phyloP scores from a whole-genome alignment of 2,329 filamentous ascomycete species.

The Cordyceps tenuipes region DNA sequence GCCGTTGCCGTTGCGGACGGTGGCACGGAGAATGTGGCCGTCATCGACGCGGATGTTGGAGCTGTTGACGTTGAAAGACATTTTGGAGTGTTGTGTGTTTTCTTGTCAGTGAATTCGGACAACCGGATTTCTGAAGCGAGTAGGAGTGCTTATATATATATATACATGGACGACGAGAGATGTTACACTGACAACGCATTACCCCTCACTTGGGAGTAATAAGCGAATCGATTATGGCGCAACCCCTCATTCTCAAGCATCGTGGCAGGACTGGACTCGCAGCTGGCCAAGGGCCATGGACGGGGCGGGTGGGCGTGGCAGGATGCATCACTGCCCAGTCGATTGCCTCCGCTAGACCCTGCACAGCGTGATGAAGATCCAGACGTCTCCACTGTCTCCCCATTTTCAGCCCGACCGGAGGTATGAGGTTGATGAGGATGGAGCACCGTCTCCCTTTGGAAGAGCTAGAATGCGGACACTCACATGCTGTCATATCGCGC shows the following conservation, averaged over 20 bases:
- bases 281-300: slow-evolving; percentile 1
- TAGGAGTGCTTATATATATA: background rate
- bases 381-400: background rate
- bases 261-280: background rate
- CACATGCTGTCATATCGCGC: too few species aligned
- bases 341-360: background rate
- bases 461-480: too few species aligned
- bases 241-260: background rate
- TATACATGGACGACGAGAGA: background rate
- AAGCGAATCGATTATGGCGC: background rate
- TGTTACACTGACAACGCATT: background rate
- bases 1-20: slow-evolving; percentile 28
- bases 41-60: slow-evolving; percentile 40
- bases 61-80: slow-evolving; percentile 39
- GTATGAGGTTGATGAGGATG: background rate
- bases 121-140: background rate
- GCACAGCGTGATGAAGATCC: background rate
- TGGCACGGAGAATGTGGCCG: slow-evolving; percentile 38
- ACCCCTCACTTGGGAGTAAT: slow-evolving; percentile 3
- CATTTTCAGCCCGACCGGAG: background rate
- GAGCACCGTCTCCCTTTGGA: too few species aligned
- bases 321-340: slow-evolving; percentile 2
- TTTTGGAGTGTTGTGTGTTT: background rate
- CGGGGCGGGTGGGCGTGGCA: slow-evolving; percentile 2
- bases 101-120: background rate